These are phyloP conservation scores for Murraya paniculata DNA, from an alignment of 345 rosid genomes.

Conservation along the genomic window DNA sequence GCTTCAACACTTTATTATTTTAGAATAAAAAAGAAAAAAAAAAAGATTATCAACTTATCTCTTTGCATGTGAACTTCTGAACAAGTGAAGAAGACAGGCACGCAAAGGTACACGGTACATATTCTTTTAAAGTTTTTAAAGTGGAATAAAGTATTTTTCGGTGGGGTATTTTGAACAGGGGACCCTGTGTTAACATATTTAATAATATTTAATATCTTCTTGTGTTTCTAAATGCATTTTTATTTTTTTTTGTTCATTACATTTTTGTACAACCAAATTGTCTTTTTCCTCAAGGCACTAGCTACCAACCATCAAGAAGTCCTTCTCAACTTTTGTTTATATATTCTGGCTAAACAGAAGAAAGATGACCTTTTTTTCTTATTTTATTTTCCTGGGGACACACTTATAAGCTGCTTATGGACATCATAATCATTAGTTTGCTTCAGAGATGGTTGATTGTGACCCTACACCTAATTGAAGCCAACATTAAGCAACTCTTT, in stretches of 20 bases:
- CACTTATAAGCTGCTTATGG: background rate
- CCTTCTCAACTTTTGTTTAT: background rate
- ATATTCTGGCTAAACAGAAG: background rate
- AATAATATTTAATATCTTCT: background rate
- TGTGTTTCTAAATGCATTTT: background rate
- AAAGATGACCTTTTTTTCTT: too few relatives aligned
- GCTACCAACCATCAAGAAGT: background rate
- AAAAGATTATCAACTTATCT: background rate
- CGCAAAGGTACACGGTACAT: background rate
- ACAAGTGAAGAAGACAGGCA: conserved; percentile 9
- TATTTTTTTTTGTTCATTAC: background rate
- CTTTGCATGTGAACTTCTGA: conserved; percentile 26
- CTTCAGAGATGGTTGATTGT: conserved; percentile 6
- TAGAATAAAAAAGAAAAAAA: background rate
- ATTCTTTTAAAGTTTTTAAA: background rate
- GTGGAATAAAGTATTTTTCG: background rate
- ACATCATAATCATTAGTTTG: background rate
- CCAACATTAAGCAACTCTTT: background rate
- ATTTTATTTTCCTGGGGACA: background rate
- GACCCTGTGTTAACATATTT: conserved; percentile 2
- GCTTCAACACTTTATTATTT: background rate
- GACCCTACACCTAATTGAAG: background rate
- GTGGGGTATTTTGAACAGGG: background rate
- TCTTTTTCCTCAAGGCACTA: conserved; percentile 5
- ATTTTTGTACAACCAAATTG: background rate